Conservation (phyloP, 2,329 filamentous ascomycete genomes). For the Davidsoniella virescens region DNA sequence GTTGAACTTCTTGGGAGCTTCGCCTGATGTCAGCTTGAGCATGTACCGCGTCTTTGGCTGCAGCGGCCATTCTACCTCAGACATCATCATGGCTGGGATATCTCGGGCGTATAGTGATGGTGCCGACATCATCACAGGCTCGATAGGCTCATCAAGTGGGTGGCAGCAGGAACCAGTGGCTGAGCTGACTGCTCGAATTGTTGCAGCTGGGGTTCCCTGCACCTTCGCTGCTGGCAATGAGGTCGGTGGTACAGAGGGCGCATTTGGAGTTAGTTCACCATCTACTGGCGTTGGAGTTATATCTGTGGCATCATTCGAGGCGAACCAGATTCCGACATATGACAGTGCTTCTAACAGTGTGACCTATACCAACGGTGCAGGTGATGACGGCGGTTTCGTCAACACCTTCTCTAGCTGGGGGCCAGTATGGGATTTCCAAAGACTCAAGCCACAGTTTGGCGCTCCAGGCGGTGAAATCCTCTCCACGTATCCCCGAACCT, state of each 20-base stretch:
- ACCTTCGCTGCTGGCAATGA: conserved; percentile 37
- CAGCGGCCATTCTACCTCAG: conserved; percentile 30
- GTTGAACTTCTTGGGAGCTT: conserved; percentile 28
- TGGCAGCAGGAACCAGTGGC: conserved; percentile 37
- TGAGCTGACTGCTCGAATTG: conserved; percentile 33
- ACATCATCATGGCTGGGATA: conserved; percentile 42
- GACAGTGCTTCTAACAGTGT: too few relatives aligned
- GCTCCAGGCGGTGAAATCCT: conserved; percentile 15
- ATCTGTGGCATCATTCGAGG: conserved; percentile 27
- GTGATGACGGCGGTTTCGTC: conserved; percentile 24
- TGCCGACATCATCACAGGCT: conserved; percentile 37
- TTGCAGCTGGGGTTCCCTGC: conserved; percentile 35
- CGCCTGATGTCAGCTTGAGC: conserved; percentile 37
- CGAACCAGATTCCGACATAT: neutral
- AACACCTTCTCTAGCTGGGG: conserved; percentile 13
- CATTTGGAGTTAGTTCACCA: conserved; percentile 22
- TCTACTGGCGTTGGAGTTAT: conserved; percentile 31
- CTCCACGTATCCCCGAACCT: conserved; percentile 12
- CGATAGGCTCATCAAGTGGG: conserved; percentile 32
- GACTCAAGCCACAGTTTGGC: conserved; percentile 16
- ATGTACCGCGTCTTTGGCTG: conserved; percentile 43
- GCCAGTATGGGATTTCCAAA: conserved; percentile 18
- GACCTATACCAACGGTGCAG: too few relatives aligned
- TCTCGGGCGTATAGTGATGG: conserved; percentile 43
- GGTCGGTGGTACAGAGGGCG: conserved; percentile 26